Evolutionary conservation across 2,329 filamentous ascomycete genomes (phyloP), one percentile per base, ranked within the genome.

Genomic region (Lasiodiplodia sp.): DNA sequence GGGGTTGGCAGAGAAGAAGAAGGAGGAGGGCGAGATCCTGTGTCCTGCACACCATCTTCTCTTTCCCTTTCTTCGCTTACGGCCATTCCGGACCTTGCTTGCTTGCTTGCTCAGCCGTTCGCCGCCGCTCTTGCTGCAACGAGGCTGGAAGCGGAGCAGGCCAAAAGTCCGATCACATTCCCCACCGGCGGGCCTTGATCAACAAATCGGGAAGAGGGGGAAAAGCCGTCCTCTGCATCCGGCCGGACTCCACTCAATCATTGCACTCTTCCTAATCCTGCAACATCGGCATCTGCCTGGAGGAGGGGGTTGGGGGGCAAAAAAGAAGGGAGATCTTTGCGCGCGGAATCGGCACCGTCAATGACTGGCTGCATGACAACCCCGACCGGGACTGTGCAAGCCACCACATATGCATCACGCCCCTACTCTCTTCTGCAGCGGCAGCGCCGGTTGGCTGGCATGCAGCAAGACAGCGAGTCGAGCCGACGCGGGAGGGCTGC

Each of bases 361-460:
- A n/a, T 47, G 44, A 28, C 16, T 53, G 51, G 51, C 21, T 28
- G 51, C 21, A 4, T 8, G 40, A n/a, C 31, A 28, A 28, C 28
- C 28, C 31, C 31, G 8, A 34, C 31, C 31, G 31, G 31, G 8
- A 34, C 23, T 28, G 12, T 44, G 40, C 40, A 47, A 47, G 44
- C 44, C 44, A 47, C 44, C 44, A n/a, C 44, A 47, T 47, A 47
- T 47, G 44, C 44, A 47, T 47, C 44, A 47, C n/a, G 44, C 44
- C 18, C 14, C 38, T 16, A 14, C 38, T 40, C 11, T 40, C 12
- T 40, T 11, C 44, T 47, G 44, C 44, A 47, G 18, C 18, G 8
- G 31, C 31, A 10, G 7, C 7, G 31, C 31, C 7, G 31, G 31
- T 31, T 31, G 31, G 31, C 2, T 10, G 31, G 31, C 31, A 28